These are phyloP conservation scores for Ceratobasidium sp. DNA, from an alignment of 1,284 basidiomycete genomes.

Conservation along the genomic window DNA sequence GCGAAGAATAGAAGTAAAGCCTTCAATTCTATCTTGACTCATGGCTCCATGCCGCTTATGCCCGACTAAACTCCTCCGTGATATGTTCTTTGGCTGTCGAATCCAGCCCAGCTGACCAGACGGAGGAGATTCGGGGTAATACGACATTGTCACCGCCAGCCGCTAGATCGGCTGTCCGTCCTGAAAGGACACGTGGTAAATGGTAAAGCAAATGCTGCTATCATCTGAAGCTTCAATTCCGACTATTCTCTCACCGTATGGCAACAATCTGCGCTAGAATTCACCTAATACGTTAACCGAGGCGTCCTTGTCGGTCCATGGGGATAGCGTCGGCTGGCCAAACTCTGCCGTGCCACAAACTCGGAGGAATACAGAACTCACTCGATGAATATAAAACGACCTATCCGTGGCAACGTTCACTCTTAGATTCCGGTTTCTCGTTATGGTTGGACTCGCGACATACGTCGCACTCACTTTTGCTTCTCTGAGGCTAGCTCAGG, in stretches of 20 bases:
- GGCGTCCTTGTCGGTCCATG: not conserved
- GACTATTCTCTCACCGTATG: not conserved
- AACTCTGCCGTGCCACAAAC: not conserved
- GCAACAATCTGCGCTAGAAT: constrained; percentile 4
- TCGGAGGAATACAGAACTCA: not conserved
- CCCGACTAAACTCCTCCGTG: not conserved
- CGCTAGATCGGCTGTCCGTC: not conserved
- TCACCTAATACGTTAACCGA: not conserved
- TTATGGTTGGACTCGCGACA: constrained; percentile 22
- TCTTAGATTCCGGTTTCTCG: not conserved
- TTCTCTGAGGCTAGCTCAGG: constrained; percentile 20
- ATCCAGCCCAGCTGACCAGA: constrained; percentile 16
- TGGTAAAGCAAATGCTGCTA: not conserved
- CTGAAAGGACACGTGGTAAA: not conserved
- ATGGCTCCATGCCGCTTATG: not conserved
- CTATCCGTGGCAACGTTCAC: not conserved
- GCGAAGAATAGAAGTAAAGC: not conserved
- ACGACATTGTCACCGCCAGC: not conserved
- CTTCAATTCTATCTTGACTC: not conserved
- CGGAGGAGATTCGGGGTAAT: constrained; percentile 21
- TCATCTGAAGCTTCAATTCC: not conserved
- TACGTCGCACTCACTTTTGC: not conserved
- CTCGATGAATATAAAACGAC: not conserved
- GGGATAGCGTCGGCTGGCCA: not conserved
- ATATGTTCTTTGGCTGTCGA: constrained; percentile 21